Evolutionary conservation across 805 yeast species (phyloP).

Genomic region (Monosporozyma unispora): DNA sequence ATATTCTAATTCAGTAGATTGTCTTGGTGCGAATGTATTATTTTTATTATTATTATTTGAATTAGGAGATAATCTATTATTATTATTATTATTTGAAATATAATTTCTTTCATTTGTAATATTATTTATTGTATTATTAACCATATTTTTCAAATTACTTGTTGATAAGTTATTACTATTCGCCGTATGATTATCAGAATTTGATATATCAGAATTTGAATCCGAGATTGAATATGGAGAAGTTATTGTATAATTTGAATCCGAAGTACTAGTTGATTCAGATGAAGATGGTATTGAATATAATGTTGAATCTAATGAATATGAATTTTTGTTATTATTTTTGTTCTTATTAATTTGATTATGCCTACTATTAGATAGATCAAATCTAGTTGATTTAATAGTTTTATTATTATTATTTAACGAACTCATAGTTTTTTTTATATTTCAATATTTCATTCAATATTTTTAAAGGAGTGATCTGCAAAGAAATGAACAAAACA

Average conservation of each 20-base stretch:
- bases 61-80: not conserved
- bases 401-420: no score
- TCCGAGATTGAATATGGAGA: not conserved
- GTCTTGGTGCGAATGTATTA: not conserved
- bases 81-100: not conserved
- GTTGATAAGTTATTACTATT: no score
- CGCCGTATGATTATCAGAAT: not conserved
- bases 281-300: not conserved
- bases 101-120: not conserved
- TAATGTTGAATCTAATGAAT: not conserved
- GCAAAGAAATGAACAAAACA: no score
- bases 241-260: not conserved
- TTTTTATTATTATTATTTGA: not conserved
- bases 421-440: no score
- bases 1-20: slow-evolving; percentile 7
- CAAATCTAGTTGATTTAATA: no score
- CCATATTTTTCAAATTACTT: not conserved
- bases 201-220: no score
- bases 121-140: not conserved
- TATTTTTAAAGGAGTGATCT: no score
- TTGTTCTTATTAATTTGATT: not conserved
- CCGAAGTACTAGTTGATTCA: not conserved
- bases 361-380: no score
- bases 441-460: no score
- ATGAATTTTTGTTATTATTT: not conserved